Base-by-base conservation (phyloP, 2,329 filamentous ascomycete species). In the Waltergamsia citrina region DNA sequence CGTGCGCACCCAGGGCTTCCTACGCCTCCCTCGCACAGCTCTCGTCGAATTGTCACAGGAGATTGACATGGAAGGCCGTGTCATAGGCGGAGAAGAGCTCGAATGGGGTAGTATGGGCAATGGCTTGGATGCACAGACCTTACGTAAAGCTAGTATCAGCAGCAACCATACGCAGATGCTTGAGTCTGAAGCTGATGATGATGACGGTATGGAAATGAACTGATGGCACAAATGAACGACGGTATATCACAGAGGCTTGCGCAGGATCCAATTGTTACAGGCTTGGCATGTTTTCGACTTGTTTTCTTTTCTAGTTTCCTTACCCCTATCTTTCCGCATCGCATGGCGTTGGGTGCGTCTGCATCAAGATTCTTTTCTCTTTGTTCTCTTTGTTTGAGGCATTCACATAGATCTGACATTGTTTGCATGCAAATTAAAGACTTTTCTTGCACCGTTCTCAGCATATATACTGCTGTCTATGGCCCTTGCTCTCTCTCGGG, bases 1-100 rank as follows among this genome's bases (percentile, higher is more conserved):
- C 19, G 92, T 96, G 16, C 79, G 92, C 14, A 95, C 88, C 0
- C 72, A 81, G 22, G 88, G 85, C 1, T 98, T 96, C 63, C 70
- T 87, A 39, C 79, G 75, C 32, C 67, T 98, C 23, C 85, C 81
- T 36, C 80, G 85, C 35, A 66, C 73, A 34, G 84, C 85, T 16
- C 68, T 98, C 37, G 82, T 96, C 36, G 90, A 95, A 50, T 71
- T 98, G 8, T 94, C 85, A 35, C 86, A 94, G 56, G 88, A 94
- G 53, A 84, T 94, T 28, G 87, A 95, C 56, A 82, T 80, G 48
- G 92, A 96, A 50, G 87, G 88, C n/a, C 74, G 90, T 18, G 81
- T 98, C 6, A 71, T 96, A 6, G 83, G 83, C 34, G 90, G 90
- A 28, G 85, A 94, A 41, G 87, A 95, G 54, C 65, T 93, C 12